Percentiles rank a stretch among this genome's conserved stretches.
Conservation (phyloP, 148 eudicot species). For the Spergularia bocconei region DNA sequence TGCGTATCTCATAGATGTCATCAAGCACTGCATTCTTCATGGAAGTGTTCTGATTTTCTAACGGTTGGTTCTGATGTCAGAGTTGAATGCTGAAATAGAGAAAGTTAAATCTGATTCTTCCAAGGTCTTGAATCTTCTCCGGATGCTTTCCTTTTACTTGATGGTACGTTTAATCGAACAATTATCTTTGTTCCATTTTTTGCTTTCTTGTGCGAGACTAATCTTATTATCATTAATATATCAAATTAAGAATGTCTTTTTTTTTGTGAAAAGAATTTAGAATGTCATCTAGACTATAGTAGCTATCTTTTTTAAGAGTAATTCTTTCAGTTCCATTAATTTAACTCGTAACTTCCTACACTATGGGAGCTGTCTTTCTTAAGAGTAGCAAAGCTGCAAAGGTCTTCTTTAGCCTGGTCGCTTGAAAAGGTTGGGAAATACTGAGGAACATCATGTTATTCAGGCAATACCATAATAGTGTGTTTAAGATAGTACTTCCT, state of each 20-base stretch:
- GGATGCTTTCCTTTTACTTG: constrained; percentile 45
- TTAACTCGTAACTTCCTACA: neutral
- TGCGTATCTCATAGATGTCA: neutral
- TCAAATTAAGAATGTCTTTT: neutral
- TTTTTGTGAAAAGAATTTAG: too few relatives aligned
- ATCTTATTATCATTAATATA: neutral
- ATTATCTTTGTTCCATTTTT: neutral
- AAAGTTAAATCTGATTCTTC: constrained; percentile 22
- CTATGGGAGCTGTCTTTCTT: neutral
- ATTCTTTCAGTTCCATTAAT: neutral
- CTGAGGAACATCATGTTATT: neutral
- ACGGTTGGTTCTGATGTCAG: constrained; percentile 25
- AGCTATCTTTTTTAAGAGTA: neutral
- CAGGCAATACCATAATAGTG: neutral
- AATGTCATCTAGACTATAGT: too few relatives aligned
- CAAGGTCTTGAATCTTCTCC: constrained; percentile 42
- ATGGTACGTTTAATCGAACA: constrained; percentile 27
- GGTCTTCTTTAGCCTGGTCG: neutral
- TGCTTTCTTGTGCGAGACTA: constrained; percentile 2
- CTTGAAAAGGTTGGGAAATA: neutral
- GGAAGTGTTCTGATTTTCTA: neutral
- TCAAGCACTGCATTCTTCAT: neutral
- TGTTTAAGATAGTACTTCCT: neutral
- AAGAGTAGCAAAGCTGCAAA: neutral
- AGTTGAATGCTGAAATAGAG: constrained; percentile 26